Percentiles rank a stretch among this genome's conserved stretches.
phyloP scores from a whole-genome alignment of 2,329 filamentous ascomycete genomes.

The Bretziella fagacearum region DNA sequence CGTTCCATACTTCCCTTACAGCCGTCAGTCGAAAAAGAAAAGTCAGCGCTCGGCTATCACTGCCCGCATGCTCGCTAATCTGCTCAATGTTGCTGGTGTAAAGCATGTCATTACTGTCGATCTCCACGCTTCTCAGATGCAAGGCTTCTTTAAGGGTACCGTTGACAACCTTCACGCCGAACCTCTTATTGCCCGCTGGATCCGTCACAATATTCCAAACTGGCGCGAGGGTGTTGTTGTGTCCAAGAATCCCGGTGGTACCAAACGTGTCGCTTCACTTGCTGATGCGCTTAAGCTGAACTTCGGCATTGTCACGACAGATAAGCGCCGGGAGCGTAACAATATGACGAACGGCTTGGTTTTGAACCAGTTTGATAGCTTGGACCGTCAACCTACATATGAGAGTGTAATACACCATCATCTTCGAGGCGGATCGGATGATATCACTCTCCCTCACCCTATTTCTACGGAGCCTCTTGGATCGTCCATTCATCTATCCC shows the following conservation, averaged over 20 bases:
- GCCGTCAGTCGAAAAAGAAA: slow-evolving; percentile 98
- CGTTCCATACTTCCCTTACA: slow-evolving; percentile 96
- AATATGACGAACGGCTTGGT: slow-evolving; percentile 66
- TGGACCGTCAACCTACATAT: slow-evolving; percentile 29
- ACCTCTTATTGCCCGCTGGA: slow-evolving; percentile 89
- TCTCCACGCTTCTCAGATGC: slow-evolving; percentile 95
- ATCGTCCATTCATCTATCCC: slow-evolving; percentile 5
- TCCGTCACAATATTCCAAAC: slow-evolving; percentile 67
- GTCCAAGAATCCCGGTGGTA: slow-evolving; percentile 94
- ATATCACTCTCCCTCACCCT: slow-evolving; percentile 6
- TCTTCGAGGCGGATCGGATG: slow-evolving; percentile 7
- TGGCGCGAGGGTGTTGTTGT: slow-evolving; percentile 92
- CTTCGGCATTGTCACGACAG: slow-evolving; percentile 90
- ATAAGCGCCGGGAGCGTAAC: slow-evolving; percentile 46
- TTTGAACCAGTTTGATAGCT: slow-evolving; percentile 47
- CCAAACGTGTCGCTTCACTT: slow-evolving; percentile 88
- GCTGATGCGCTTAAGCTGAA: slow-evolving; percentile 93
- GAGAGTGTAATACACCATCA: slow-evolving; percentile 20
- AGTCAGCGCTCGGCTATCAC: slow-evolving; percentile 92
- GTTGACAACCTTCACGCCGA: slow-evolving; percentile 96
- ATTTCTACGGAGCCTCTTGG: slow-evolving; percentile 11
- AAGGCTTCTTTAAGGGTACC: slow-evolving; percentile 95
- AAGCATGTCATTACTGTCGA: slow-evolving; percentile 97
- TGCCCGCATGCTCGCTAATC: slow-evolving; percentile 89
- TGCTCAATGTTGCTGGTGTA: slow-evolving; percentile 82